phyloP scores from a whole-genome alignment of 768 basidiomycete genomes.

The Boletellus emodensis region DNA sequence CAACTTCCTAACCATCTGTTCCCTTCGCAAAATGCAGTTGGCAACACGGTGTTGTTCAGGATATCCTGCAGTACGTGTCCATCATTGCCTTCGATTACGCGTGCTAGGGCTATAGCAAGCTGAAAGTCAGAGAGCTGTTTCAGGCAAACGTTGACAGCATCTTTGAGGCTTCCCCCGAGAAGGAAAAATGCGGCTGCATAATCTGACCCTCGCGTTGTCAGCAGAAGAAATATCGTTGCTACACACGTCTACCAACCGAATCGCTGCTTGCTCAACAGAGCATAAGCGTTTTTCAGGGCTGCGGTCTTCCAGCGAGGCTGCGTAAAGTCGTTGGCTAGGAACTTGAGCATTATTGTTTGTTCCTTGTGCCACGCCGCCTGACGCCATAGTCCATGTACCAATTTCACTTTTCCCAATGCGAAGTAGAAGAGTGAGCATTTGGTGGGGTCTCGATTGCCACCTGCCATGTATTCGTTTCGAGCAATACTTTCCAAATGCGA shows the following conservation, averaged over 20 bases:
- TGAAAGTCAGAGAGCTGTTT: conserved; percentile 88
- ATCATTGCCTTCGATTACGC: conserved; percentile 78
- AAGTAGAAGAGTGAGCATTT: conserved; percentile 91
- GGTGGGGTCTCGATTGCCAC: conserved; percentile 84
- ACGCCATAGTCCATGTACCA: conserved; percentile 94
- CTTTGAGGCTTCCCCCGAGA: conserved; percentile 81
- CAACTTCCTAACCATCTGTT: conserved; percentile 94
- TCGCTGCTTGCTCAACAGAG: conserved; percentile 83
- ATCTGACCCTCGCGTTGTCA: conserved; percentile 45
- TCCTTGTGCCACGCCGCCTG: conserved; percentile 94
- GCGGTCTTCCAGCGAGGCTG: conserved; percentile 85
- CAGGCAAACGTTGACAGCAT: conserved; percentile 88
- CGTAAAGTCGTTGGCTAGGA: conserved; percentile 86
- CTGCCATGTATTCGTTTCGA: conserved; percentile 87
- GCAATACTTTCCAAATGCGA: conserved; percentile 84
- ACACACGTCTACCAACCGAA: conserved; percentile 60
- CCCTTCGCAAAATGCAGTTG: conserved; percentile 79
- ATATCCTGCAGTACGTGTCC: conserved; percentile 73
- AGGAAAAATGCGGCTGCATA: conserved; percentile 99
- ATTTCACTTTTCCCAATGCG: conserved; percentile 85
- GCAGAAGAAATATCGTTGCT: background rate
- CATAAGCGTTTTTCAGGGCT: conserved; percentile 95
- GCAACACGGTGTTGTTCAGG: conserved; percentile 71
- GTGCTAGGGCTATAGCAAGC: conserved; percentile 81
- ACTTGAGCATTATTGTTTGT: conserved; percentile 84